Conservation (phyloP, 1,284 basidiomycete species). For the Fomitopsis palustris region DNA sequence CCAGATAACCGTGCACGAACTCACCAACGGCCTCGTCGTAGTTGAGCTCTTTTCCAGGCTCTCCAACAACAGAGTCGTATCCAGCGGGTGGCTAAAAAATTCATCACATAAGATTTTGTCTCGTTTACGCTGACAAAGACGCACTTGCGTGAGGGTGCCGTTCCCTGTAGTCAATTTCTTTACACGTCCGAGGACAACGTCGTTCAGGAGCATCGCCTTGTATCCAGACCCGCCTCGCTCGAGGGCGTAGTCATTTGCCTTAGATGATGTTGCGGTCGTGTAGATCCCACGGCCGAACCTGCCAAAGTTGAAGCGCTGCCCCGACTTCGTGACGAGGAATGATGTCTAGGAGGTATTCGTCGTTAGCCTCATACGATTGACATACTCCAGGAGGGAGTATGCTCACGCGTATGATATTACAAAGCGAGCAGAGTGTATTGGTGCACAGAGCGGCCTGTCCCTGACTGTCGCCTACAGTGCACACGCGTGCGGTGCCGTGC, state of each 20-base stretch:
- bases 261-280: constrained; percentile 17
- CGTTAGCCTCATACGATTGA: too few species aligned
- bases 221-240: constrained; percentile 15
- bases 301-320: constrained; percentile 11
- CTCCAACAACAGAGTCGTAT: constrained; percentile 25
- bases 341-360: too few species aligned
- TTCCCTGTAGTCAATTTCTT: constrained; percentile 15
- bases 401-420: constrained; percentile 9
- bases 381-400: background rate
- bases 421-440: constrained; percentile 5
- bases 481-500: constrained; percentile 12
- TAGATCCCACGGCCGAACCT: constrained; percentile 16
- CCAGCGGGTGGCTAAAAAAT: constrained; percentile 18
- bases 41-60: constrained; percentile 24
- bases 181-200: constrained; percentile 21
- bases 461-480: constrained; percentile 7
- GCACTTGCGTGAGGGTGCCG: constrained; percentile 19
- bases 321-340: background rate
- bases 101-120: too few species aligned
- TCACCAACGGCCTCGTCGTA: constrained; percentile 27
- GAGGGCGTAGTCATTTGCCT: constrained; percentile 20
- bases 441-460: background rate
- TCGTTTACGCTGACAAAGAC: background rate
- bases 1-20: background rate
- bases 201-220: constrained; percentile 21